A percentile compares a stretch with the other conserved stretches of the same genome.
Conservation (phyloP, 257 asterid genomes). For the Salvia hispanica region DNA sequence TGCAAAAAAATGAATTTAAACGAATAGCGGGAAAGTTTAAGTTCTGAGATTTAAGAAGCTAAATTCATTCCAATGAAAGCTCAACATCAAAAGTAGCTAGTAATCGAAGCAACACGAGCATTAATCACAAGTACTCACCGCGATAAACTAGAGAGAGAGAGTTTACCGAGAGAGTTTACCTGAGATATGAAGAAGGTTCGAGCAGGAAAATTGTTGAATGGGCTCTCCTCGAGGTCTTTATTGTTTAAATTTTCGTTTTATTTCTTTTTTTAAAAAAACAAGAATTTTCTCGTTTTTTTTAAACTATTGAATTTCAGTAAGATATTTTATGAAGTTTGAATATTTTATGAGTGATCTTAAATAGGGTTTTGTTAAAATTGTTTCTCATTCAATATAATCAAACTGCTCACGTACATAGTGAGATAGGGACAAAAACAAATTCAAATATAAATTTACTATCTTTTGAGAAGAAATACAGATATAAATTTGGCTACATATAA, state of each 20-base stretch:
- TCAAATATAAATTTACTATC: no score
- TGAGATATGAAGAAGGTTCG: neutral
- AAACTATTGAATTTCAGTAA: no score
- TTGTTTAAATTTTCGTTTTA: no score
- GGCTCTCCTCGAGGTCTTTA: neutral
- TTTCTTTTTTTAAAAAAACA: no score
- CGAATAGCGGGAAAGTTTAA: neutral
- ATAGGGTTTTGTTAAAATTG: no score
- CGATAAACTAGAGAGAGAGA: neutral
- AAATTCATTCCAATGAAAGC: neutral
- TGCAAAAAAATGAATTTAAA: neutral
- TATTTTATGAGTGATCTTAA: no score
- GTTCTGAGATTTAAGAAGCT: neutral
- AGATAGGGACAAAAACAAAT: no score
- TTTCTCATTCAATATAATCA: no score
- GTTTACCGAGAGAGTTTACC: constrained; percentile 4
- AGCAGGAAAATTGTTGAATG: neutral
- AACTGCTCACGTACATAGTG: no score
- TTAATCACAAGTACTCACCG: neutral
- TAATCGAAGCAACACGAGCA: neutral
- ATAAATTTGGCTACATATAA: neutral
- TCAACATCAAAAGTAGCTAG: neutral
- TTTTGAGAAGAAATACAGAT: neutral
- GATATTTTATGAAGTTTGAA: no score
- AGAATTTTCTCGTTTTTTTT: no score